Evolutionary conservation across 2,329 filamentous ascomycete genomes (phyloP), one percentile per base, ranked within the genome.

Genomic region (Colletotrichum musicola): DNA sequence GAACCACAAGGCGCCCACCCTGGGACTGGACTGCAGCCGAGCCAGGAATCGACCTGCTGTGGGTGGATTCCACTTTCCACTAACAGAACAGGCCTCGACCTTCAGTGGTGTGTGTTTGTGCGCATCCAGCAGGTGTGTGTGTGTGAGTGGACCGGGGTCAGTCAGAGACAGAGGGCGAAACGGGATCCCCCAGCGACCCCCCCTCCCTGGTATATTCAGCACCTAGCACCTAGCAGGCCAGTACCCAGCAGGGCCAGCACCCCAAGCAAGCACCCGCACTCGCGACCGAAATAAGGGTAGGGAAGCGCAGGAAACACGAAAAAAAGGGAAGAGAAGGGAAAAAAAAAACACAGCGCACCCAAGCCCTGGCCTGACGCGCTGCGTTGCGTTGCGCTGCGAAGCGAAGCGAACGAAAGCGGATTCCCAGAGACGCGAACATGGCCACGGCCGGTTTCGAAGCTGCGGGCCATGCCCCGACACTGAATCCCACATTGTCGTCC

Each of bases 381-480:
- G 35, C 61, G 30, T 53, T 25, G 22, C 22, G 27, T 53, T 25
- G 22, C 22, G 27, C 47, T 22, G 46, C 46, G 12, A 13, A 14
- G 20, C 35, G 42, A 66, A 66, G 62, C 66, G 66, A 68, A 65
- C 25, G 53, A 65, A 61, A 65, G 62, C 62, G 66, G 62, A 66
- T 27, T 56, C 66, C 62, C 62, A 35, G 40, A 57, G 49, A 68
- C 62, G 66, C 62, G 62, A 69, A 53, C 56, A 69, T 69, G 66
- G 66, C 66, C 25, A 66, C 50, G 53, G 64, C 68, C 50, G 56
- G 66, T 69, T 69, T 69, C 62, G 66, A 69, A 55, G n/a, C 35
- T 69, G 66, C 66, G 66, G 66, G 66, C 66, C 66, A 65, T 55
- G 64, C 63, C 67, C 63, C 68, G 59, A 68, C 64, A 47, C 27